Conservation (phyloP, 169 alveolate species). For the Perkinsus olseni region DNA sequence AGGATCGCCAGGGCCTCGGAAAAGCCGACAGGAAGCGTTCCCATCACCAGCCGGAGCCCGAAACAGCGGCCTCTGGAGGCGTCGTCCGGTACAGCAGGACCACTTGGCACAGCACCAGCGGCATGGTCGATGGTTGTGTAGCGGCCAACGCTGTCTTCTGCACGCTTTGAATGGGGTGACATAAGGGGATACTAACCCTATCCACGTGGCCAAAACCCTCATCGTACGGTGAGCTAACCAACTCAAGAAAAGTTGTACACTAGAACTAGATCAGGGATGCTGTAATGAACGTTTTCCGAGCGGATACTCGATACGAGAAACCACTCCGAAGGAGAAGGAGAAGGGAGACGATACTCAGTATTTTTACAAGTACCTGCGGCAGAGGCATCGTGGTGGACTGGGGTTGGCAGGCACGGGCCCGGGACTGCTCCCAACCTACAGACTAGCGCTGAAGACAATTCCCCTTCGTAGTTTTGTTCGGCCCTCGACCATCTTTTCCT, state of each 20-base stretch:
- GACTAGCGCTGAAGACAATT: constrained; percentile 95
- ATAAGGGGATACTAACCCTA: too few species aligned
- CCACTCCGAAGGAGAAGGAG: too few species aligned
- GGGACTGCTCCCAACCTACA: constrained; percentile 42
- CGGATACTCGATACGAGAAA: too few species aligned
- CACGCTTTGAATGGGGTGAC: neutral
- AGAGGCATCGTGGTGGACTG: too few species aligned
- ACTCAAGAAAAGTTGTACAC: too few species aligned
- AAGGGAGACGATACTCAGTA: too few species aligned
- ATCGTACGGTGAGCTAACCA: too few species aligned
- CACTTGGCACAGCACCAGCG: neutral
- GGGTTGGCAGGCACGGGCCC: too few species aligned
- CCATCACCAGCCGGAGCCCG: neutral
- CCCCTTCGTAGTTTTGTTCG: constrained; percentile 88
- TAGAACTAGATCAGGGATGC: too few species aligned
- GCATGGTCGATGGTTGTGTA: neutral
- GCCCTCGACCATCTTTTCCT: constrained; percentile 81
- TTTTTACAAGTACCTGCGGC: too few species aligned
- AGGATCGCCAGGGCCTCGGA: neutral
- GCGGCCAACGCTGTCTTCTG: neutral
- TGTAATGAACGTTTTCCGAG: too few species aligned
- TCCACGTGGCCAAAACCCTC: too few species aligned
- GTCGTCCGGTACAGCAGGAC: neutral
- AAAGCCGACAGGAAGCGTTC: neutral
- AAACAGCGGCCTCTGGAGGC: neutral